Evolutionary conservation across 2,329 filamentous ascomycete species (phyloP).

Genomic region (Scedosporium dehoogii): DNA sequence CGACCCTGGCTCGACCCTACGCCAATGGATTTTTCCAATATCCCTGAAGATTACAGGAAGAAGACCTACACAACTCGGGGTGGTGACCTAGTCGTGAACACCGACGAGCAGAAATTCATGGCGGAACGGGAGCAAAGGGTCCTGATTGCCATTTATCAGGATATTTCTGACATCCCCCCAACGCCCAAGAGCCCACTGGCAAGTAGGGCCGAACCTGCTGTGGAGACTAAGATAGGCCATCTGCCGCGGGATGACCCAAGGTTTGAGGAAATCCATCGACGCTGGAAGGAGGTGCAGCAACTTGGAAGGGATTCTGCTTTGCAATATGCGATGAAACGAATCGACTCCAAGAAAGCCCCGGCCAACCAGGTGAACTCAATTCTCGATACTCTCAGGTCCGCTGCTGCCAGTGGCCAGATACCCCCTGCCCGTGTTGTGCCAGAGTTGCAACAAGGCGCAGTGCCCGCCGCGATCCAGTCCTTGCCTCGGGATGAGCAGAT

Average conservation of each 20-base stretch:
- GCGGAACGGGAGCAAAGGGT: constrained; percentile 47
- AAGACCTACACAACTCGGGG: constrained; percentile 45
- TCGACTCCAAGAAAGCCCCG: constrained; percentile 26
- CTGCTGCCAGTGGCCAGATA: neutral
- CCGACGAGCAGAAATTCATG: constrained; percentile 46
- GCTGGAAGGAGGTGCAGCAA: constrained; percentile 36
- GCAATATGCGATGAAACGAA: constrained; percentile 31
- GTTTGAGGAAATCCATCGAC: constrained; percentile 37
- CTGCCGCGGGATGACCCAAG: constrained; percentile 29
- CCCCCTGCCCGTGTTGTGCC: neutral
- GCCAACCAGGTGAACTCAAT: constrained; percentile 29
- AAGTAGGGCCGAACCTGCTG: constrained; percentile 18
- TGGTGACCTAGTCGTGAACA: constrained; percentile 39
- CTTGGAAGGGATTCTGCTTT: constrained; percentile 32
- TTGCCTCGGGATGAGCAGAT: constrained; percentile 12
- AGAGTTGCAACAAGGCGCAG: neutral
- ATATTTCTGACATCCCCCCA: constrained; percentile 42
- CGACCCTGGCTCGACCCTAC: constrained; percentile 41
- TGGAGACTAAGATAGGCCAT: constrained; percentile 19
- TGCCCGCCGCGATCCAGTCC: constrained; percentile 8
- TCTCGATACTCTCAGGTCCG: constrained; percentile 15
- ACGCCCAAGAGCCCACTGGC: constrained; percentile 43
- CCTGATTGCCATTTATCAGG: constrained; percentile 51
- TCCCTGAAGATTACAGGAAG: constrained; percentile 34
- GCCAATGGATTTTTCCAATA: constrained; percentile 33